Percentiles rank a stretch among this genome's conserved stretches.
Conservation (phyloP, 345 rosid species). For the Salix koriyanagi region DNA sequence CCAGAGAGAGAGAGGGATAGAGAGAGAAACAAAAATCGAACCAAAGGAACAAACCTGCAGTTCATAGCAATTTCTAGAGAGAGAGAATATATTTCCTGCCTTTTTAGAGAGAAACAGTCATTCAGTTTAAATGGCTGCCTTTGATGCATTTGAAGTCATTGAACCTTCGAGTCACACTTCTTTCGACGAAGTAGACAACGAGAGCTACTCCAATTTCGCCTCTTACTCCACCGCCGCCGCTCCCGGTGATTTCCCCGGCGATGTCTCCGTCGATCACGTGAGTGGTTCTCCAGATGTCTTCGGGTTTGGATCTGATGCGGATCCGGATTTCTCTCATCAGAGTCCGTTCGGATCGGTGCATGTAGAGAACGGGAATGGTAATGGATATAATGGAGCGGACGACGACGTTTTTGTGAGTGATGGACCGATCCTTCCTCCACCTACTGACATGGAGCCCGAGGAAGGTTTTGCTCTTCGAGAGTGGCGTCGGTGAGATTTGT, state of each 20-base stretch:
- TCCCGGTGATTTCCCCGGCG: slow-evolving; percentile 9
- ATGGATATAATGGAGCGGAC: slow-evolving; percentile 32
- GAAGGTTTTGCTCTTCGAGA: slow-evolving; percentile 66
- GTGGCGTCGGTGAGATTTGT: slow-evolving; percentile 67
- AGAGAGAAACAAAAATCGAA: background rate
- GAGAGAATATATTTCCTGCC: background rate
- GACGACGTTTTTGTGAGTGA: slow-evolving; percentile 45
- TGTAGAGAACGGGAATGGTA: slow-evolving; percentile 53
- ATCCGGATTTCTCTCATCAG: slow-evolving; percentile 44
- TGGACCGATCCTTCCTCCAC: slow-evolving; percentile 74
- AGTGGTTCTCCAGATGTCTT: slow-evolving; percentile 41
- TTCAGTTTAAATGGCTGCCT: slow-evolving; percentile 35
- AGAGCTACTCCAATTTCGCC: slow-evolving; percentile 47
- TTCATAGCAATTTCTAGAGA: background rate
- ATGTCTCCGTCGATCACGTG: slow-evolving; percentile 42
- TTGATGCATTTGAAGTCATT: slow-evolving; percentile 46
- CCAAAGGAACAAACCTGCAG: background rate
- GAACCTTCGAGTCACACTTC: slow-evolving; percentile 32
- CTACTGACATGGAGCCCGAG: slow-evolving; percentile 57
- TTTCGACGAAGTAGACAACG: slow-evolving; percentile 40
- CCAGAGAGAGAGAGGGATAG: background rate
- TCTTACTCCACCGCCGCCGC: slow-evolving; percentile 25
- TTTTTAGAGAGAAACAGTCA: background rate
- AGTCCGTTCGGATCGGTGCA: slow-evolving; percentile 46
- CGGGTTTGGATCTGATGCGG: slow-evolving; percentile 41